phyloP scores from a whole-genome alignment of 1,284 basidiomycete species.

The Flammula alnicola region DNA sequence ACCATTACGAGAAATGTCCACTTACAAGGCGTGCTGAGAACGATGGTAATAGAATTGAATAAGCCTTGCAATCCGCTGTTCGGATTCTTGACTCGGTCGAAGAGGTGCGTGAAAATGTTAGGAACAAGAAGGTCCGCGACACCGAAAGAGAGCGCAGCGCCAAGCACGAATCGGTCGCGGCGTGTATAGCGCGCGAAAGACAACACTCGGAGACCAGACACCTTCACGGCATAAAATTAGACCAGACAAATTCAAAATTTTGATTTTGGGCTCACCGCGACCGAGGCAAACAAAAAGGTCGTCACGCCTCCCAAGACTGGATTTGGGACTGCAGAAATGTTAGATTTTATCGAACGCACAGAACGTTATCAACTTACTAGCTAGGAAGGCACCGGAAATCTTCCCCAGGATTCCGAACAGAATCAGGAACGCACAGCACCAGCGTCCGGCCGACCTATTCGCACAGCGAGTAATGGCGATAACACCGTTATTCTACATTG shows the following conservation, averaged over 20 bases:
- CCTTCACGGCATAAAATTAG: neutral
- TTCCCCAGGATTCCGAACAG: constrained; percentile 79
- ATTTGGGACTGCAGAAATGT: constrained; percentile 54
- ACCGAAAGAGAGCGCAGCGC: constrained; percentile 73
- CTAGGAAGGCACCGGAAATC: constrained; percentile 77
- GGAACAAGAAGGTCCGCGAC: constrained; percentile 70
- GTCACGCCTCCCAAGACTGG: constrained; percentile 84
- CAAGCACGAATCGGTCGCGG: constrained; percentile 78
- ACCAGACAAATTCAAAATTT: neutral
- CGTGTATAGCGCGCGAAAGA: constrained; percentile 67
- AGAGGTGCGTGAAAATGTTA: constrained; percentile 66
- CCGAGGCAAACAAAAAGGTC: constrained; percentile 73
- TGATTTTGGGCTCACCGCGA: constrained; percentile 41
- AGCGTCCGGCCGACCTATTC: constrained; percentile 73
- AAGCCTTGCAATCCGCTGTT: constrained; percentile 69
- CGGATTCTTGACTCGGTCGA: constrained; percentile 63
- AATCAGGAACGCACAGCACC: constrained; percentile 74
- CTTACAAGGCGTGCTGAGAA: constrained; percentile 80
- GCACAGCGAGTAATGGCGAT: constrained; percentile 80
- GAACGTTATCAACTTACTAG: constrained; percentile 37
- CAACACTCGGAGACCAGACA: constrained; percentile 75
- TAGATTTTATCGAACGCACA: neutral
- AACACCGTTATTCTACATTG: constrained; percentile 72
- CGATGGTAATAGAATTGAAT: constrained; percentile 77
- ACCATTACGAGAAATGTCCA: constrained; percentile 2